These are phyloP conservation scores for Fusarium miscanthi DNA, from an alignment of 2,329 filamentous ascomycete genomes.

Conservation along the genomic window DNA sequence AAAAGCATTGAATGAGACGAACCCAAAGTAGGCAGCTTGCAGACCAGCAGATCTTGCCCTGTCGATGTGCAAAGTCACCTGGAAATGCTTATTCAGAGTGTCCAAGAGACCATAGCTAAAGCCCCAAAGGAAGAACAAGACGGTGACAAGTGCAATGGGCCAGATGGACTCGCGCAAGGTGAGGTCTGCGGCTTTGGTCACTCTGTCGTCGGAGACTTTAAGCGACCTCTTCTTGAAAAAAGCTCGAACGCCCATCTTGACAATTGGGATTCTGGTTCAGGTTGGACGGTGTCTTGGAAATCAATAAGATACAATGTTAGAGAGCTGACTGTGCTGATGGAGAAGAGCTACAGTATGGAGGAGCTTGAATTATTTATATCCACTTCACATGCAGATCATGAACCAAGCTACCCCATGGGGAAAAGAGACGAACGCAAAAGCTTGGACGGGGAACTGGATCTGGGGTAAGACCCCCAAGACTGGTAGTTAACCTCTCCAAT, in stretches of 20 bases:
- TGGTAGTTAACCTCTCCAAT: neutral
- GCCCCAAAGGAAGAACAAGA: conserved; percentile 60
- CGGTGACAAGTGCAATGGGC: conserved; percentile 68
- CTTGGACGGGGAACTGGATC: neutral
- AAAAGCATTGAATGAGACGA: conserved; percentile 35
- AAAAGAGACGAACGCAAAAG: neutral
- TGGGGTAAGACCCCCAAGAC: neutral
- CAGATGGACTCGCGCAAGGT: conserved; percentile 74
- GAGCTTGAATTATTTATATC: neutral
- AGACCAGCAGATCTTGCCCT: conserved; percentile 59
- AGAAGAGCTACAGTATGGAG: neutral
- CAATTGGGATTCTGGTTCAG: neutral
- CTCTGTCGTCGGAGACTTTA: conserved; percentile 54
- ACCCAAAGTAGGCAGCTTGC: conserved; percentile 68
- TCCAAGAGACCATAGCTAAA: conserved; percentile 60
- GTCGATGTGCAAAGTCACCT: conserved; percentile 56
- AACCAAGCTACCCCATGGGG: neutral
- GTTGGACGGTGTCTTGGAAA: fast-evolving
- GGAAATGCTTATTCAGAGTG: conserved; percentile 63
- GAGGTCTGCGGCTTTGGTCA: conserved; percentile 63
- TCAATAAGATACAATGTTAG: no score
- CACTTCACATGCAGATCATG: neutral
- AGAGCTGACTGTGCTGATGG: neutral
- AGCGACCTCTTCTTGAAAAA: conserved; percentile 60
- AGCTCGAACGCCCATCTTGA: conserved; percentile 55